These are phyloP conservation scores for Salix udensis DNA, from an alignment of 345 rosid species.

Conservation along the genomic window DNA sequence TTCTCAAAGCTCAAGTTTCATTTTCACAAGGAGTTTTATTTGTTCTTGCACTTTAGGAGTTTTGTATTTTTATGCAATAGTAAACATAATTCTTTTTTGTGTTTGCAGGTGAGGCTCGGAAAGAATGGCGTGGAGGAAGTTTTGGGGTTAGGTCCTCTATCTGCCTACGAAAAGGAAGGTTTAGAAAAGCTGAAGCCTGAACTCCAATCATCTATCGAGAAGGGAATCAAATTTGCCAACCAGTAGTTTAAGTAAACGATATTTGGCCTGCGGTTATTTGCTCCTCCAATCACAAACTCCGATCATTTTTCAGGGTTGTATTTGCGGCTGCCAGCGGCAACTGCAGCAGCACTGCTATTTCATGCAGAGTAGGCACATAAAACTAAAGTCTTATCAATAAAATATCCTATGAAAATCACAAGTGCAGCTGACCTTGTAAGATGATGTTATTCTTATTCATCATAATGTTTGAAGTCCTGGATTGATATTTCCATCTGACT, in stretches of 20 bases:
- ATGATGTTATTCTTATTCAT: not conserved
- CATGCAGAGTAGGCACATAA: conserved; percentile 18
- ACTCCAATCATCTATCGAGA: conserved; percentile 62
- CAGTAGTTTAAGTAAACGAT: not conserved
- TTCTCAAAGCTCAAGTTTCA: too few relatives aligned
- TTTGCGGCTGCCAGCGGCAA: conserved; percentile 23
- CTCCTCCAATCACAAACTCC: not conserved
- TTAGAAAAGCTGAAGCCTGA: conserved; percentile 67
- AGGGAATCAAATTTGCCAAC: conserved; percentile 70
- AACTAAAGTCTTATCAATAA: conserved; percentile 18
- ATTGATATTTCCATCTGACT: not conserved
- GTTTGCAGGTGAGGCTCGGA: conserved; percentile 68
- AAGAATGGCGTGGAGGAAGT: conserved; percentile 82
- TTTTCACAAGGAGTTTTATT: too few relatives aligned
- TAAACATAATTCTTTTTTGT: not conserved
- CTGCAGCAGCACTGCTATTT: conserved; percentile 23
- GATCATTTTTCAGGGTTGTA: conserved; percentile 15
- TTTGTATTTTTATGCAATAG: not conserved
- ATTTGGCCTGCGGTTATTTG: not conserved
- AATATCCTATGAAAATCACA: conserved; percentile 7
- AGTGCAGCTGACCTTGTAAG: not conserved
- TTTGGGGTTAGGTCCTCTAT: conserved; percentile 65
- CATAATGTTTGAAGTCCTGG: too few relatives aligned
- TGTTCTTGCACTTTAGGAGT: not conserved
- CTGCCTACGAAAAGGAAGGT: conserved; percentile 67